phyloP scores from a whole-genome alignment of 352 stramenopile genomes.

The Phytopythium chamaehyphon region DNA sequence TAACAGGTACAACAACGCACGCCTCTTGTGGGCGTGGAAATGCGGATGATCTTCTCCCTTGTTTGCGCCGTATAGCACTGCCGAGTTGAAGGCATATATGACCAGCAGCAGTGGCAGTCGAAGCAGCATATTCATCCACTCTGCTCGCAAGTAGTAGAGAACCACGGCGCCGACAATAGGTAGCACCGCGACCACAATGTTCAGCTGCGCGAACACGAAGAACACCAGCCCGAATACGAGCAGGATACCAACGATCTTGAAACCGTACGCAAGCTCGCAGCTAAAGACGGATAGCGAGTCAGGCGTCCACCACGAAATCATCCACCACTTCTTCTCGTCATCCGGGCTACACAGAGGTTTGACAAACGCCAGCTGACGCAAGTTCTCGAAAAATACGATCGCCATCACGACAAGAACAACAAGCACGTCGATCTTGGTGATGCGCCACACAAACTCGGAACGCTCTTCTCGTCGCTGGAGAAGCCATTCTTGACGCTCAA shows the following conservation, averaged over 20 bases:
- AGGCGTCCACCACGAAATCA: slow-evolving; percentile 53
- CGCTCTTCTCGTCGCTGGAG: slow-evolving; percentile 28
- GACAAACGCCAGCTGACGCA: slow-evolving; percentile 54
- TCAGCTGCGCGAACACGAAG: slow-evolving; percentile 62
- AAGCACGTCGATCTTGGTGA: slow-evolving; percentile 71
- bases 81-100: slow-evolving; percentile 74
- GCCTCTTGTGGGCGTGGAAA: slow-evolving; percentile 21
- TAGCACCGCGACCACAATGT: slow-evolving; percentile 52
- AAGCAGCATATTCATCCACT: slow-evolving; percentile 84
- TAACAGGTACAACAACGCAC: slow-evolving; percentile 46
- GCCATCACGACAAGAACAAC: slow-evolving; percentile 71
- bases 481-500: slow-evolving; percentile 29
- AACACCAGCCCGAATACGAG: slow-evolving; percentile 35
- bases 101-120: slow-evolving; percentile 56
- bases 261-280: slow-evolving; percentile 65
- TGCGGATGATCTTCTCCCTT: slow-evolving; percentile 19
- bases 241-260: slow-evolving; percentile 57
- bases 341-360: slow-evolving; percentile 51
- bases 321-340: slow-evolving; percentile 41
- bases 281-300: slow-evolving; percentile 56
- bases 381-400: slow-evolving; percentile 72
- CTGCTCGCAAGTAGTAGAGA: slow-evolving; percentile 62
- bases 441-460: slow-evolving; percentile 45
- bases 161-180: slow-evolving; percentile 33
- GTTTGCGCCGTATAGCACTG: slow-evolving; percentile 52